phyloP scores from a whole-genome alignment of 2,329 filamentous ascomycete genomes.

The Uncinocarpus reesii region DNA sequence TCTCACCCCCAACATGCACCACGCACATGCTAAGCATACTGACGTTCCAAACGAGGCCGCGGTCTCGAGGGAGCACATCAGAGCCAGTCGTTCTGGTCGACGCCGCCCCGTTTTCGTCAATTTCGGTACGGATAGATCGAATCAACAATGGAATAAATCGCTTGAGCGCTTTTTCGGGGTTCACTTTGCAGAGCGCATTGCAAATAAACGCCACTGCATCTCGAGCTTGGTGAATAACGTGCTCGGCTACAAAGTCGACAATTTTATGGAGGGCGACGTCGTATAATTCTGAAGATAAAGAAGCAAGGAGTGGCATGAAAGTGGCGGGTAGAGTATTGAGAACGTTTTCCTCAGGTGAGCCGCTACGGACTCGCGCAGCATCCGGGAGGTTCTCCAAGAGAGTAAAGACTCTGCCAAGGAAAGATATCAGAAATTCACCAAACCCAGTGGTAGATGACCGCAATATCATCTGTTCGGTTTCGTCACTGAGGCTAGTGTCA shows the following conservation, averaged over 20 bases:
- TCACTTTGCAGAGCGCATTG: conserved; percentile 90
- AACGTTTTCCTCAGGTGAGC: conserved; percentile 91
- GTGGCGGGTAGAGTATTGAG: conserved; percentile 91
- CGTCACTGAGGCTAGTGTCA: conserved; percentile 65
- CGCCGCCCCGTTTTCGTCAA: conserved; percentile 90
- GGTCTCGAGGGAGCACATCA: conserved; percentile 83
- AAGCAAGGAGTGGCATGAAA: conserved; percentile 78
- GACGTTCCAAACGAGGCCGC: conserved; percentile 90
- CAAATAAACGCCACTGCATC: conserved; percentile 99
- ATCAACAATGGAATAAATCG: conserved; percentile 84
- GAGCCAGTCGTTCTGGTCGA: conserved; percentile 88
- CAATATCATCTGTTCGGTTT: conserved; percentile 77
- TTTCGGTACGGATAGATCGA: conserved; percentile 86
- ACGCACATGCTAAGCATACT: conserved; percentile 97
- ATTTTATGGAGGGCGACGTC: conserved; percentile 88
- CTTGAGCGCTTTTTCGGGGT: conserved; percentile 85
- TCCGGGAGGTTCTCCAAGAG: conserved; percentile 91
- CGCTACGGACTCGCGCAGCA: conserved; percentile 72
- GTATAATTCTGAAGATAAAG: conserved; percentile 84
- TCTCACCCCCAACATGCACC: conserved; percentile 84
- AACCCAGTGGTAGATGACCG: conserved; percentile 91
- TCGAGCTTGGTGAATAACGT: conserved; percentile 91
- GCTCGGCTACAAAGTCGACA: conserved; percentile 77
- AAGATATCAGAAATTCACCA: conserved; percentile 79
- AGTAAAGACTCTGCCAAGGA: conserved; percentile 90